Conservation (phyloP, 345 rosid genomes). For the Euphorbia lathyris region DNA sequence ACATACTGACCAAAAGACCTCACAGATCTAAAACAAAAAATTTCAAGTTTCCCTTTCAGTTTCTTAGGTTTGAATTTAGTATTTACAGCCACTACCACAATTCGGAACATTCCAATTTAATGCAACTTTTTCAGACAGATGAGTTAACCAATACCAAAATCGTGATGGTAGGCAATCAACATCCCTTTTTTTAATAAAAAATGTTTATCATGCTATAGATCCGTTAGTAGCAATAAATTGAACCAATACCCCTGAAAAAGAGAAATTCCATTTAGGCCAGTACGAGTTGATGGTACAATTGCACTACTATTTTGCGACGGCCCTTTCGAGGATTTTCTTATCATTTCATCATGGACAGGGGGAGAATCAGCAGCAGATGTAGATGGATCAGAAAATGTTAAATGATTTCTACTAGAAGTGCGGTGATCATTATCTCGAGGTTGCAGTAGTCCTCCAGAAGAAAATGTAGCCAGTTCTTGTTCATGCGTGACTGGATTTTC, state of each 20-base stretch:
- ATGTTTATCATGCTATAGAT: constrained; percentile 8
- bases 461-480: constrained; percentile 53
- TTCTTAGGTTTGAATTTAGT: background rate
- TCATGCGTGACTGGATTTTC: constrained; percentile 34
- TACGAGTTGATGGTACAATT: constrained; percentile 43
- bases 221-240: constrained; percentile 11
- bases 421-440: constrained; percentile 29
- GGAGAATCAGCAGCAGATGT: constrained; percentile 36
- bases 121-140: background rate
- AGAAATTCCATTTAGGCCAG: constrained; percentile 52
- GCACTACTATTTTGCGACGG: constrained; percentile 38
- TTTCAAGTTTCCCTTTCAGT: background rate
- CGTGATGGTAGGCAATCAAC: background rate
- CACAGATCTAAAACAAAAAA: background rate
- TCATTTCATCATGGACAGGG: constrained; percentile 22
- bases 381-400: constrained; percentile 49
- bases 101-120: background rate
- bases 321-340: constrained; percentile 35
- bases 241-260: constrained; percentile 72
- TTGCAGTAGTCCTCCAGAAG: constrained; percentile 40
- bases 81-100: background rate
- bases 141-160: background rate
- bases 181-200: background rate
- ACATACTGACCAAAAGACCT: background rate
- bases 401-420: constrained; percentile 38